phyloP scores from a whole-genome alignment of 192 early-diverging fungal genomes.

The Diversispora epigaea region DNA sequence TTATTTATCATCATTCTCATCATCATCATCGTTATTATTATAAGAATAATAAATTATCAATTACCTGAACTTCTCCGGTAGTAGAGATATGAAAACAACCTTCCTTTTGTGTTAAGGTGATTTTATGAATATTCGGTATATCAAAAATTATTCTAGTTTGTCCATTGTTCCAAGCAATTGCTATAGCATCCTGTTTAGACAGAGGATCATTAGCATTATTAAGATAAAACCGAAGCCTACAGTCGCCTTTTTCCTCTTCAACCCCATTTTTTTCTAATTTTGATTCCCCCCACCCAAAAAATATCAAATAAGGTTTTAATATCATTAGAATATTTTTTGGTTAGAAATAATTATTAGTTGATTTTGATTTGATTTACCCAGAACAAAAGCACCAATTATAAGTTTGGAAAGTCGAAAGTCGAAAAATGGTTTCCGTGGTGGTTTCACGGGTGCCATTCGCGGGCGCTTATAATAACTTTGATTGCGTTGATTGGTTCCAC shows the following conservation, averaged over 20 bases:
- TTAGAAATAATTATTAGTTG: no score
- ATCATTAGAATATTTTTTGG: no score
- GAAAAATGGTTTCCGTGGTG: not conserved
- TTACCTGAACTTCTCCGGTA: not conserved
- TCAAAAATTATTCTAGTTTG: not conserved
- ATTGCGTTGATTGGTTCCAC: not conserved
- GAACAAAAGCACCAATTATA: not conserved
- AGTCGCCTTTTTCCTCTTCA: not conserved
- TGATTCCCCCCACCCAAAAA: not conserved
- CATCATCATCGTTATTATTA: not conserved
- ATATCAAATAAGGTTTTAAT: no score
- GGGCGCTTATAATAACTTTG: slow-evolving; percentile 1
- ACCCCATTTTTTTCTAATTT: not conserved
- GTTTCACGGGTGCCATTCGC: not conserved
- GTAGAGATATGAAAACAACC: not conserved
- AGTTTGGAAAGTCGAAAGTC: slow-evolving; percentile 1
- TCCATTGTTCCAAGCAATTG: not conserved
- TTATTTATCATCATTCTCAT: no score
- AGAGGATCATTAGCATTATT: not conserved
- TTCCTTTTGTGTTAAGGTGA: not conserved
- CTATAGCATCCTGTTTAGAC: not conserved
- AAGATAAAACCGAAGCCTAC: not conserved
- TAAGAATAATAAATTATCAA: not conserved
- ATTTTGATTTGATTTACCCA: not conserved
- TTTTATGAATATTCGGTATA: not conserved